Conservation (phyloP, 78 protist genomes). For the Abeoforma whisleri region DNA sequence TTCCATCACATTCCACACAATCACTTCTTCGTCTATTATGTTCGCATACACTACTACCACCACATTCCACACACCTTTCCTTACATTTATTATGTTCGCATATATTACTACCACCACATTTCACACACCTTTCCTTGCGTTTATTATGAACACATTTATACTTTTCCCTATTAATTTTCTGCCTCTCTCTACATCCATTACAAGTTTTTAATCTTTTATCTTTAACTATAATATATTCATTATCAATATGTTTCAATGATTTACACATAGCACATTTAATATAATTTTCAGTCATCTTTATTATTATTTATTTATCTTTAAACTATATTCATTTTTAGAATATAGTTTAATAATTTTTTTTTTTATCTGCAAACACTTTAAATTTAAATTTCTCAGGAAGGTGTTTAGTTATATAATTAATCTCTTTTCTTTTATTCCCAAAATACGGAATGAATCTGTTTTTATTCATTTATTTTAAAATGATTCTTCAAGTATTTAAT, state of each 20-base stretch:
- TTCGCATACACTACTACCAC: background rate
- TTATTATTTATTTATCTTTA: too few species aligned
- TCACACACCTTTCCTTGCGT: background rate
- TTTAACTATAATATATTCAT: background rate
- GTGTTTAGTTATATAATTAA: too few species aligned
- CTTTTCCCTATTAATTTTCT: too few species aligned
- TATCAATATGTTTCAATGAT: background rate
- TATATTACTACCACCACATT: conserved; percentile 6
- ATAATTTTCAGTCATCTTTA: background rate
- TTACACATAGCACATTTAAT: background rate
- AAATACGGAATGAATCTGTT: too few species aligned
- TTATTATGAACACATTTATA: background rate
- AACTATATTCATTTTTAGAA: background rate
- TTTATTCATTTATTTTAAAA: too few species aligned
- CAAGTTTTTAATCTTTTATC: background rate
- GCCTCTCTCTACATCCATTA: background rate
- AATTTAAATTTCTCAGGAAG: too few species aligned
- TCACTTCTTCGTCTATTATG: background rate
- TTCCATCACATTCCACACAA: too few species aligned
- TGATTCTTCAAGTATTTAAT: too few species aligned
- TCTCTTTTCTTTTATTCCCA: too few species aligned
- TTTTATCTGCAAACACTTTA: too few species aligned
- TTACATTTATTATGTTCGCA: background rate
- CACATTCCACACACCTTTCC: background rate
- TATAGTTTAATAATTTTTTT: too few species aligned